phyloP scores from a whole-genome alignment of 805 yeast genomes.

The Candida jianshihensis region DNA sequence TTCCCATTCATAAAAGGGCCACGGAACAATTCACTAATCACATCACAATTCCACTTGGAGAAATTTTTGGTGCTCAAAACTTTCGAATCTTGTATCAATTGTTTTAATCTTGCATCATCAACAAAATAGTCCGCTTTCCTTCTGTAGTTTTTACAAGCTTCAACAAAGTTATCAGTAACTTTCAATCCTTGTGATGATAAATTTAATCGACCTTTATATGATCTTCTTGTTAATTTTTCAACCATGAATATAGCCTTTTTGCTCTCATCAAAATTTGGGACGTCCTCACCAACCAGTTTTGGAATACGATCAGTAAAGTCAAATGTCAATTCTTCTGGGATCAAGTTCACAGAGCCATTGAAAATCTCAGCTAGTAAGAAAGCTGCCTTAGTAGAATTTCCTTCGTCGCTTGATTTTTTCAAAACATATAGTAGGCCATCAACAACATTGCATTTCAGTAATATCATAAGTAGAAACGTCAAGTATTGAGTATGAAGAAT shows the following conservation, averaged over 20 bases:
- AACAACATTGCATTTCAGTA: slow-evolving; percentile 51
- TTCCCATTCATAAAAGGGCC: slow-evolving; percentile 76
- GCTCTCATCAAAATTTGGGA: slow-evolving; percentile 2
- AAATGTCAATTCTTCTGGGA: slow-evolving; percentile 41
- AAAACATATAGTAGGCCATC: slow-evolving; percentile 38
- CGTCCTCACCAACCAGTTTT: slow-evolving; percentile 1
- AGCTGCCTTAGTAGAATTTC: slow-evolving; percentile 51
- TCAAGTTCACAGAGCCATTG: slow-evolving; percentile 42
- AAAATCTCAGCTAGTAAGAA: slow-evolving; percentile 57
- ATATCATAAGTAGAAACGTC: slow-evolving; percentile 48
- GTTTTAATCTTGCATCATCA: slow-evolving; percentile 64
- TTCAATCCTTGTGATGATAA: slow-evolving; percentile 26
- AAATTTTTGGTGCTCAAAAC: slow-evolving; percentile 75
- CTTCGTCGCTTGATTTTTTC: slow-evolving; percentile 36
- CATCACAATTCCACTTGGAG: slow-evolving; percentile 83
- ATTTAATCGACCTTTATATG: slow-evolving; percentile 32
- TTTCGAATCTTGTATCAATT: slow-evolving; percentile 57
- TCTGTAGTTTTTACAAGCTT: slow-evolving; percentile 14
- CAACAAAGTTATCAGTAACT: slow-evolving; percentile 16
- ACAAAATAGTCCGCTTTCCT: slow-evolving; percentile 6
- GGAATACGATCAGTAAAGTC: slow-evolving; percentile 3
- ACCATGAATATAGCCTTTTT: slow-evolving; percentile 37
- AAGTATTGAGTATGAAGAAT: slow-evolving; percentile 54
- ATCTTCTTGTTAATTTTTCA: slow-evolving; percentile 35
- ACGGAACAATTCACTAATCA: slow-evolving; percentile 61